Evolutionary conservation across 202 grass and related monocot species (phyloP), one percentile per base, ranked within the genome.

Genomic region (Alloteropsis angusta): DNA sequence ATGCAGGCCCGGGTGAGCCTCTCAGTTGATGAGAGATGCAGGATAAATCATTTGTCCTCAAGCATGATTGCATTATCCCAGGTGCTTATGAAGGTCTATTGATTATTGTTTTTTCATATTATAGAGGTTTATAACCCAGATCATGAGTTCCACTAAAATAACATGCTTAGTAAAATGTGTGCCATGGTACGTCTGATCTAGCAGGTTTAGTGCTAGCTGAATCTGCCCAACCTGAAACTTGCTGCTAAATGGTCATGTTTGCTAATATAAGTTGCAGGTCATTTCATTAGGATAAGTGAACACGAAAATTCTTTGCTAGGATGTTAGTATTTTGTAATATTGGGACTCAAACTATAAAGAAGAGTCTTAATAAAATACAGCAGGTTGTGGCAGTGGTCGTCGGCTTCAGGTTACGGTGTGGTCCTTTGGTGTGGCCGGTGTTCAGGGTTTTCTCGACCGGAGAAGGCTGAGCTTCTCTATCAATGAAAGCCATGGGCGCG

Each of bases 41-140:
- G 93, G 81, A 91, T 91, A 77, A 97, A 97, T 71, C 86, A 84
- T 85, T 64, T 97, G 9, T 85, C 88, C 60, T 87, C 90, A 64
- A 93, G 90, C 82, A 87, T 97, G 41, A 69, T 93, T 52, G 88
- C 86, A 72, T 65, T 93, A 46, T 86, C 82, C 28, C 93, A 93
- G 91, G 93, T 91, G 26, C 26, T 16, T 75, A 28, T 48, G 23
- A 36, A 44, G 30, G 9, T 4, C 72, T 28, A 61, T 76, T 59
- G 18, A 66, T 59, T 19, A 42, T 36, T 76, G 58, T 11, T 38
- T 26, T 28, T 39, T 19, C 25, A 74, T 81, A 41, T 23, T 73
- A 37, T 58, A 50, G 18, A 18, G 54, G 46, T 53, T 50, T 5
- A 54, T 62, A 44, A 22, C 9, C 14, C 41, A 26, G 71, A 23